Base-by-base conservation (phyloP, 495 filamentous ascomycete genomes). In the Penicillium desertorum region DNA sequence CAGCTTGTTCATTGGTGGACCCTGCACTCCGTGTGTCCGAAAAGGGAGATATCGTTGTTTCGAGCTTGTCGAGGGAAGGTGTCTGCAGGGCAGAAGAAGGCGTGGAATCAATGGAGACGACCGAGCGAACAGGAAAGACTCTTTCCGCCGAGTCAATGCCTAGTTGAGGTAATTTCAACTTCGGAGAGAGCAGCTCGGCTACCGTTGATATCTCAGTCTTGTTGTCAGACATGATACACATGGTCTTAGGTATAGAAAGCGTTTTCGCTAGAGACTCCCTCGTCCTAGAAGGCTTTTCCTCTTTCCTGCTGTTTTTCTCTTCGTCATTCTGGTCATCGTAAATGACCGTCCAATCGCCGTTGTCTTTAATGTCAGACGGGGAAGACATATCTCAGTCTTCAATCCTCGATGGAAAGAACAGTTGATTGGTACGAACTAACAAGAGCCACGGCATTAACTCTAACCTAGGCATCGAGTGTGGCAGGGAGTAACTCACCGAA, bases 41-140 rank as follows among this genome's bases (percentile, higher is more conserved):
- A 20, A 65, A 64, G 2, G 67, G 62, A 16, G 64, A 58, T 19
- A 62, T 48, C 17, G 58, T 58, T 23, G 57, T 63, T 34, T 66
- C 64, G 4, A 63, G 43, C 22, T 63, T 67, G 11, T 70, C 66
- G 3, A 63, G 22, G 4, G 66, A 63, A 19, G 64, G 66, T 7
- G 62, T 69, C 5, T 58, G 64, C 16, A 67, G 37, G 3, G 64
- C 62, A 3, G 69, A 70, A 6, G 69, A 72, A 4, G 58, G 58
- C 2, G 48, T 62, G 7, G 64, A 63, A 42, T 69, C 64, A 4
- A 67, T 61, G 0, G 66, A 67, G 23, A 69, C 50, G 1, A 63
- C 57, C 2, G 66, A 69, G 7, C 64, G 66, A 10, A 69, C 56
- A 1, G 66, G 66, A 20, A 69, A 69, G 10, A 69, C 57, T n/a